Conservation (phyloP, 1,284 basidiomycete species). For the Athelia sp. region DNA sequence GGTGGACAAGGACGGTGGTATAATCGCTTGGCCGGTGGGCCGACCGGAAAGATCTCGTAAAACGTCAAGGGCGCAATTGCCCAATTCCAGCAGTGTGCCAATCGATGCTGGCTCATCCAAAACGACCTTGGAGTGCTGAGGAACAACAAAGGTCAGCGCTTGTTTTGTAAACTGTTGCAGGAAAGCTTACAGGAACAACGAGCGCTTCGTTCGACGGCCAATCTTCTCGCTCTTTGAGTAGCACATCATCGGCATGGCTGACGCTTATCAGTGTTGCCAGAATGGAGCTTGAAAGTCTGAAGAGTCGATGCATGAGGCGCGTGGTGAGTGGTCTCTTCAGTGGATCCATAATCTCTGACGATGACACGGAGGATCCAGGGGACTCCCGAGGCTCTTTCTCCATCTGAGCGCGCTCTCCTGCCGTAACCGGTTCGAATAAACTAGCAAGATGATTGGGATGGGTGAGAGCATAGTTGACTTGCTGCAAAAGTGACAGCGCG, state of each 20-base stretch:
- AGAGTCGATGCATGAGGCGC: slow-evolving; percentile 63
- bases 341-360: slow-evolving; percentile 50
- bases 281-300: slow-evolving; percentile 65
- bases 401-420: slow-evolving; percentile 64
- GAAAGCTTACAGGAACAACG: slow-evolving; percentile 64
- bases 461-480: slow-evolving; percentile 84
- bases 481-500: slow-evolving; percentile 75
- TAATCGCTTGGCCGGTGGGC: slow-evolving; percentile 47
- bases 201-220: slow-evolving; percentile 68
- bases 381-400: slow-evolving; percentile 48
- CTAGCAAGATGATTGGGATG: slow-evolving; percentile 86
- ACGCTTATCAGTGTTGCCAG: slow-evolving; percentile 67
- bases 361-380: slow-evolving; percentile 12
- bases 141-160: slow-evolving; percentile 8
- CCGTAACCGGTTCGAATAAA: slow-evolving; percentile 75
- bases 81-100: slow-evolving; percentile 74
- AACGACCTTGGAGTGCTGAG: slow-evolving; percentile 75
- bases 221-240: slow-evolving; percentile 63
- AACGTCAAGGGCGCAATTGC: slow-evolving; percentile 67
- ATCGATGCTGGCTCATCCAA: slow-evolving; percentile 73
- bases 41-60: slow-evolving; percentile 55
- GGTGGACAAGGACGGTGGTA: slow-evolving; percentile 24
- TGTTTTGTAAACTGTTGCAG: slow-evolving; percentile 1
- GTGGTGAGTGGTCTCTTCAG: slow-evolving; percentile 67
- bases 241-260: slow-evolving; percentile 64